Evolutionary conservation across 176 grass and related monocot genomes (phyloP), one percentile per base, ranked within the genome.

Genomic region (Alopecurus myosuroides): DNA sequence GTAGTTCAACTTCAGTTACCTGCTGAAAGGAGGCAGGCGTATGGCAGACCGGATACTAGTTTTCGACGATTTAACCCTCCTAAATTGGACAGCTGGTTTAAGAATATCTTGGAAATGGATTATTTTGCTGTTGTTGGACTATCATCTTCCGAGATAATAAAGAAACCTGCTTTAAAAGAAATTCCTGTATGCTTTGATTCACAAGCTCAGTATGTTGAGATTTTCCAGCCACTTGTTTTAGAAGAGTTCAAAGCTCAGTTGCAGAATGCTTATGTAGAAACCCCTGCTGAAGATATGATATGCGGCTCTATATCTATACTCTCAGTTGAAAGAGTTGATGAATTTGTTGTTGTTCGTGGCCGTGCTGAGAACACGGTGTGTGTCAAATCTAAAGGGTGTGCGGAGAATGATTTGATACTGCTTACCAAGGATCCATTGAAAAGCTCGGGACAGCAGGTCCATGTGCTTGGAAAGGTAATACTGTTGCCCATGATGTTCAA

Each of bases 221-320:
- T 98, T 92, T 98, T 98, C 65, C 89, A 85, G 80, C 96, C 96
- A 84, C 82, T 98, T 52, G 96, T 95, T 87, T 84, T 98, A 77
- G 96, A 98, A 80, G 96, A 98, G 81, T 93, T 98, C 53, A 95
- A 95, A 89, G 96, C 93, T 37, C 96, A 98, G 89, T 86, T 98
- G 84, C 91, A 91, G 77, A 91, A 83, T 90, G 60, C 93, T 65
- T 89, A 80, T 76, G 63, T 92, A 51, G 96, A 98, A 81, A 94
- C 79, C 56, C 89, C 96, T 33, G 48, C 49, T 37, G 89, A 93
- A 82, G 93, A 94, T 77, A 98, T 98, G 91, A 75, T 74, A 20
- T 97, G 90, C 11, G 93, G 83, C 40, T 85, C 74, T 56, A 82
- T 98, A 86, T 91, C 85, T 66, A 82, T 98, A 42, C 74, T 95